Evolutionary conservation across 1,139 yeast species (phyloP).

Genomic region (Spencermartinsiella ligniputridi): DNA sequence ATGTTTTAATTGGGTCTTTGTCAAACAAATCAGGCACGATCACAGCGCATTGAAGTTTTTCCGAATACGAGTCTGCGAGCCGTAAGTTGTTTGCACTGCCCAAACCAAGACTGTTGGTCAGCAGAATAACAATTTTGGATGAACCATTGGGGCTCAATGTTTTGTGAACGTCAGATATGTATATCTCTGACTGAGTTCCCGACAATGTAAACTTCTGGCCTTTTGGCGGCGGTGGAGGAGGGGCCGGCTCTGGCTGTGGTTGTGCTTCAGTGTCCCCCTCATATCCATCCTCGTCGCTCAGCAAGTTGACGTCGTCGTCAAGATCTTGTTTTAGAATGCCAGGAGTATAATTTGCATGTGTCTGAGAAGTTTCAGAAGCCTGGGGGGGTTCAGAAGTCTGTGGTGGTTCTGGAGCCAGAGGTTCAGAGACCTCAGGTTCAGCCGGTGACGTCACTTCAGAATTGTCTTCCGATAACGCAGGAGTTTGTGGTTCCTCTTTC

Average conservation of each 20-base stretch:
- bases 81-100: slow-evolving; percentile 28
- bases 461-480: too few species aligned
- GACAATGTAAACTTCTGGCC: slow-evolving; percentile 27
- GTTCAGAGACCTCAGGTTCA: neutral
- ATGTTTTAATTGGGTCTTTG: slow-evolving; percentile 31
- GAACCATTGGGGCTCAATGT: slow-evolving; percentile 4
- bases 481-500: neutral
- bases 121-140: slow-evolving; percentile 24
- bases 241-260: neutral
- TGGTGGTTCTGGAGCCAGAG: too few species aligned
- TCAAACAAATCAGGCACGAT: slow-evolving; percentile 33
- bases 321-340: neutral
- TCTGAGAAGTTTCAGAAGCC: too few species aligned
- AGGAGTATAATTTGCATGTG: too few species aligned
- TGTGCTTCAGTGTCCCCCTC: slow-evolving; percentile 1
- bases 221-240: slow-evolving; percentile 5
- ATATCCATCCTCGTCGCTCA: neutral
- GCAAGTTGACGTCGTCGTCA: slow-evolving; percentile 1
- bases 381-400: neutral
- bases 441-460: too few species aligned
- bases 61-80: slow-evolving; percentile 31
- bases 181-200: slow-evolving; percentile 24
- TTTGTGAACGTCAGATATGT: slow-evolving; percentile 20
- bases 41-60: slow-evolving; percentile 26
- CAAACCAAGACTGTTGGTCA: slow-evolving; percentile 34